These are phyloP conservation scores for Penicillium nordicum DNA, from an alignment of 2,329 filamentous ascomycete genomes.

Conservation along the genomic window DNA sequence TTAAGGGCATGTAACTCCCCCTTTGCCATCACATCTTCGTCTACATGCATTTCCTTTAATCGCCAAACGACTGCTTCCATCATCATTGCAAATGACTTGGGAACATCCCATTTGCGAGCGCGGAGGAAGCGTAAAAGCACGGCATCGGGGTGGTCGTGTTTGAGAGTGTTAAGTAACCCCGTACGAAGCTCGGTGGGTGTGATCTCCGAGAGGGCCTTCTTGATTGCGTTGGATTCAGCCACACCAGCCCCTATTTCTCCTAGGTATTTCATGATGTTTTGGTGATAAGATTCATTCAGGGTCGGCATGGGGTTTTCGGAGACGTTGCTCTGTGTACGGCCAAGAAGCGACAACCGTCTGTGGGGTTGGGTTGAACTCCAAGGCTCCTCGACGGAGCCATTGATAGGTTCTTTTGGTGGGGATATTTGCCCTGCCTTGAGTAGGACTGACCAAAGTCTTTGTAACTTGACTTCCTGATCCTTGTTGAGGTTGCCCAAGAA, in stretches of 20 bases:
- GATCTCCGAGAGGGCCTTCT: constrained; percentile 70
- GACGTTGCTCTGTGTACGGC: constrained; percentile 34
- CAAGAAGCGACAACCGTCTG: constrained; percentile 38
- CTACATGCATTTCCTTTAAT: constrained; percentile 73
- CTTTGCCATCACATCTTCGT: constrained; percentile 74
- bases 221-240: constrained; percentile 69
- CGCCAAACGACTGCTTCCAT: constrained; percentile 90
- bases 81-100: constrained; percentile 87
- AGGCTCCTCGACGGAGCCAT: constrained; percentile 49
- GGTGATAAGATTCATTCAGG: constrained; percentile 30
- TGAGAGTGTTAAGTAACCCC: constrained; percentile 84
- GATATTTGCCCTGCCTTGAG: constrained; percentile 67
- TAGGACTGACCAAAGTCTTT: constrained; percentile 75
- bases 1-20: constrained; percentile 65
- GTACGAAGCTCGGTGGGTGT: constrained; percentile 71
- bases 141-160: constrained; percentile 88
- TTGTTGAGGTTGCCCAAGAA: constrained; percentile 78
- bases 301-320: constrained; percentile 75
- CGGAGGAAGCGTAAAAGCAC: constrained; percentile 75
- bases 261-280: constrained; percentile 21
- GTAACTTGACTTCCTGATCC: constrained; percentile 82
- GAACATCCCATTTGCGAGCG: constrained; percentile 87
- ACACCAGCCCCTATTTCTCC: constrained; percentile 19
- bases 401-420: constrained; percentile 38
- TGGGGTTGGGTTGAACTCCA: constrained; percentile 29